phyloP scores from a whole-genome alignment of 345 rosid species.

The Salix exigua region DNA sequence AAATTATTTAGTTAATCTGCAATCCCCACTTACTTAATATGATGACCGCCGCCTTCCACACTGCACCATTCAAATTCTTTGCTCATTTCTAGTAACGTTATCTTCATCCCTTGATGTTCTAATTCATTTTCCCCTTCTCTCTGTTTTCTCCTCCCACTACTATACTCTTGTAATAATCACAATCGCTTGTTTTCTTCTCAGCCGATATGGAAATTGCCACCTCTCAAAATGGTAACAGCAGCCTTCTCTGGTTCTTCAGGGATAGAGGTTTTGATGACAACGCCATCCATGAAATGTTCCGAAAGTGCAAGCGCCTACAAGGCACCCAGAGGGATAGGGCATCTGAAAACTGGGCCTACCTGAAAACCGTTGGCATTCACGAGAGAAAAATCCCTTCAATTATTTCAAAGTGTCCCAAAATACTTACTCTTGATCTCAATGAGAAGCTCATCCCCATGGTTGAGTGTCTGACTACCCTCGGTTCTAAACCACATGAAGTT shows the following conservation, averaged over 20 bases:
- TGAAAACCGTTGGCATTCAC: conserved; percentile 56
- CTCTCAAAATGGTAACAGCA: conserved; percentile 33
- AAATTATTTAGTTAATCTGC: too few relatives aligned
- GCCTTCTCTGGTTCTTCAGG: conserved; percentile 61
- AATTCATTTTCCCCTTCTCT: not conserved
- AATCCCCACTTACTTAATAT: too few relatives aligned
- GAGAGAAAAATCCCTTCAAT: conserved; percentile 65
- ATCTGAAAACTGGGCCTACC: conserved; percentile 67
- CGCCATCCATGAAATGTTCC: conserved; percentile 52
- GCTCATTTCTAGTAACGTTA: not conserved
- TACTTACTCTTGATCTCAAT: conserved; percentile 51
- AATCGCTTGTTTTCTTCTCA: conserved; percentile 13
- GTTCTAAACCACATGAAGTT: conserved; percentile 51
- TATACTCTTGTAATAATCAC: conserved; percentile 12
- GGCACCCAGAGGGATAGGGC: conserved; percentile 49
- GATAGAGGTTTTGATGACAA: conserved; percentile 61
- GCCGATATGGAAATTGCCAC: conserved; percentile 46
- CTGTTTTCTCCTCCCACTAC: not conserved
- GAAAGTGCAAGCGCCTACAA: conserved; percentile 63
- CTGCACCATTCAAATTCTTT: not conserved
- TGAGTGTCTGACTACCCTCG: conserved; percentile 51
- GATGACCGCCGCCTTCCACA: too few relatives aligned
- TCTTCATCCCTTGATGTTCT: not conserved
- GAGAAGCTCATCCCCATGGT: conserved; percentile 73
- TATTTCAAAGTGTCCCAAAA: conserved; percentile 67